A percentile compares a stretch with the other conserved stretches of the same genome.
Evolutionary conservation across 1,284 basidiomycete species (phyloP).

Genomic region (Heterobasidion irregulare): DNA sequence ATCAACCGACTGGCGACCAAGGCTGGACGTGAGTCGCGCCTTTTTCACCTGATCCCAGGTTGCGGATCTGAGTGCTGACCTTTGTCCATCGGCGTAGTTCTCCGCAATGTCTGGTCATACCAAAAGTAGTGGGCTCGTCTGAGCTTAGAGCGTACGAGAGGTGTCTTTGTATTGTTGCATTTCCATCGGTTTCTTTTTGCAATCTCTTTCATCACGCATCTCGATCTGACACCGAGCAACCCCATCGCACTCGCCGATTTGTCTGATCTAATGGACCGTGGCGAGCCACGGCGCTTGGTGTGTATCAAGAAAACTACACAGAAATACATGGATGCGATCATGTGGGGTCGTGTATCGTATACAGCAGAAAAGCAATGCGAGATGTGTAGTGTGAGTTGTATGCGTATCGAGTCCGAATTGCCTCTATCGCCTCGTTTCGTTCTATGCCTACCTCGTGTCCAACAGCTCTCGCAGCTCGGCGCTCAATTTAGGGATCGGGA

Average conservation of each 20-base stretch:
- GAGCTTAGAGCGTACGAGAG: neutral
- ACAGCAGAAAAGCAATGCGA: too few species aligned
- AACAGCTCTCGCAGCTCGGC: conserved; percentile 41
- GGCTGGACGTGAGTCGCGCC: conserved; percentile 76
- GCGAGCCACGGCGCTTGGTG: neutral
- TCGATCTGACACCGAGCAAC: neutral
- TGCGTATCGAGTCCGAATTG: neutral
- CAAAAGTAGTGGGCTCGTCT: conserved; percentile 46
- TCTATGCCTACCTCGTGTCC: conserved; percentile 20
- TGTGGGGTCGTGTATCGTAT: neutral
- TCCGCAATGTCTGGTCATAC: conserved; percentile 72
- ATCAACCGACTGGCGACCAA: conserved; percentile 95
- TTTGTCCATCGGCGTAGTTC: conserved; percentile 32
- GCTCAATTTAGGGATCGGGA: conserved; percentile 37
- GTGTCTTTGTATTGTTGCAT: neutral
- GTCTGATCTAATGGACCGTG: neutral
- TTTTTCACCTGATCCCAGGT: conserved; percentile 4
- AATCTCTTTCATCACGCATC: conserved; percentile 2
- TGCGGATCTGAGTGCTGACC: neutral
- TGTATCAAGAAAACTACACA: neutral
- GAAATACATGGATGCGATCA: neutral
- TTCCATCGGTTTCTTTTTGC: neutral
- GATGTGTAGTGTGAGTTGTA: too few species aligned
- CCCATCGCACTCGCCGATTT: too few species aligned
- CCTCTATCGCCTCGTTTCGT: neutral